Conservation (phyloP, 2,329 filamentous ascomycete genomes). For the Xylariaceae sp. region DNA sequence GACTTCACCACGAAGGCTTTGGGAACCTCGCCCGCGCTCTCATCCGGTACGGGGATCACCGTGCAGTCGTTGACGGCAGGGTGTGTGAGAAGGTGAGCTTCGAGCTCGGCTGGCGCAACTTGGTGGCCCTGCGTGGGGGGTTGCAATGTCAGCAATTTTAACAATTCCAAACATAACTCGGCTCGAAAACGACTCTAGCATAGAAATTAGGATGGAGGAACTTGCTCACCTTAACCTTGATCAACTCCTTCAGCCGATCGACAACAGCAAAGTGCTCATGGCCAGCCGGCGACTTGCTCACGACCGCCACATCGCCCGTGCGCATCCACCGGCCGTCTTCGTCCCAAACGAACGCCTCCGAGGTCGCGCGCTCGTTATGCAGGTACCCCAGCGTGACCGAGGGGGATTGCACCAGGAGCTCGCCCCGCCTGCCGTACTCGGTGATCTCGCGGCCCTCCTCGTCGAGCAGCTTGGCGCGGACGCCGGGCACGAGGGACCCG, state of each 20-base stretch:
- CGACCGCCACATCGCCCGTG: conserved; percentile 83
- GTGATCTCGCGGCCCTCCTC: conserved; percentile 73
- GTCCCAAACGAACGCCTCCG: conserved; percentile 74
- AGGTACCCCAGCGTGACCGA: conserved; percentile 82
- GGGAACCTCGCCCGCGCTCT: conserved; percentile 67
- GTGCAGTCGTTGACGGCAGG: conserved; percentile 77
- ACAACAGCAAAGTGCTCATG: conserved; percentile 85
- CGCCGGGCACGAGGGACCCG: conserved; percentile 70
- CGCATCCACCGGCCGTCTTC: conserved; percentile 77
- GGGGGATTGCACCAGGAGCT: conserved; percentile 79
- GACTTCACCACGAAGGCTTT: conserved; percentile 70
- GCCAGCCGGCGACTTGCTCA: conserved; percentile 67
- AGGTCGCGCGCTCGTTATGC: conserved; percentile 82
- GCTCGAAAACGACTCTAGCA: no score
- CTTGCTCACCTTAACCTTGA: conserved; percentile 58
- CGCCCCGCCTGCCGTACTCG: conserved; percentile 70
- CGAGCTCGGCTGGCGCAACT: conserved; percentile 83
- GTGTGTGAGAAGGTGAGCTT: conserved; percentile 78
- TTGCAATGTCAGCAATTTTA: no score
- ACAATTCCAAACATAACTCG: no score
- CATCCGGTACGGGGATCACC: conserved; percentile 74
- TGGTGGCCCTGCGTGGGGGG: conserved; percentile 64
- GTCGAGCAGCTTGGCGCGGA: conserved; percentile 69
- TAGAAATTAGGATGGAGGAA: no score
- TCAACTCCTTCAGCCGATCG: conserved; percentile 67